Evolutionary conservation across 2,329 filamentous ascomycete genomes (phyloP).

Genomic region (Diaporthe citriasiana): DNA sequence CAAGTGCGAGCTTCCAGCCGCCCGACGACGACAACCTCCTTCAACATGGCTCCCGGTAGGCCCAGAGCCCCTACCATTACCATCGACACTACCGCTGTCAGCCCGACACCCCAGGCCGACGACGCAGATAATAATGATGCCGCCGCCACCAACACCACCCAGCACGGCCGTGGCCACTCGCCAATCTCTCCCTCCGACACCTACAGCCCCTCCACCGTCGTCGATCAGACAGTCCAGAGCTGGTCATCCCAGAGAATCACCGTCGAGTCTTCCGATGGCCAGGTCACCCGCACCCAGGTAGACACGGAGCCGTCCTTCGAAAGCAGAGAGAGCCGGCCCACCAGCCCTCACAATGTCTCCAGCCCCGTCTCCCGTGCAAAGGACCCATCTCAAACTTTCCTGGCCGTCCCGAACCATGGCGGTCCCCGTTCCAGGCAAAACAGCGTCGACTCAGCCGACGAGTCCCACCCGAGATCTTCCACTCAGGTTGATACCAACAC

Average conservation of each 20-base stretch:
- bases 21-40: not conserved
- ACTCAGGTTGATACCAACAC: constrained; percentile 73
- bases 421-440: constrained; percentile 73
- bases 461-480: constrained; percentile 67
- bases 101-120: constrained; percentile 47
- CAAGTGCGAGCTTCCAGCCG: constrained; percentile 29
- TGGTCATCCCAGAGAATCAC: constrained; percentile 50
- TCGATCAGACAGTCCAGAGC: constrained; percentile 50
- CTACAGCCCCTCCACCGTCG: constrained; percentile 56
- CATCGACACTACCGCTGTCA: constrained; percentile 64
- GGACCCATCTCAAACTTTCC: constrained; percentile 66
- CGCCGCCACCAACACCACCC: constrained; percentile 44
- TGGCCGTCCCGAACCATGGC: constrained; percentile 72
- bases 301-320: constrained; percentile 74
- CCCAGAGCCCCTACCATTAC: constrained; percentile 65
- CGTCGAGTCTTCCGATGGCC: constrained; percentile 47
- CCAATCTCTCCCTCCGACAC: constrained; percentile 57
- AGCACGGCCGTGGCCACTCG: constrained; percentile 48
- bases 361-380: constrained; percentile 64
- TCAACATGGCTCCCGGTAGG: constrained; percentile 48
- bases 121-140: constrained; percentile 50
- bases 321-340: constrained; percentile 75
- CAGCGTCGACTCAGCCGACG: constrained; percentile 78
- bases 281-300: constrained; percentile 57
- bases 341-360: constrained; percentile 80